phyloP scores from a whole-genome alignment of 345 rosid genomes.

The Limnanthes douglasii region DNA sequence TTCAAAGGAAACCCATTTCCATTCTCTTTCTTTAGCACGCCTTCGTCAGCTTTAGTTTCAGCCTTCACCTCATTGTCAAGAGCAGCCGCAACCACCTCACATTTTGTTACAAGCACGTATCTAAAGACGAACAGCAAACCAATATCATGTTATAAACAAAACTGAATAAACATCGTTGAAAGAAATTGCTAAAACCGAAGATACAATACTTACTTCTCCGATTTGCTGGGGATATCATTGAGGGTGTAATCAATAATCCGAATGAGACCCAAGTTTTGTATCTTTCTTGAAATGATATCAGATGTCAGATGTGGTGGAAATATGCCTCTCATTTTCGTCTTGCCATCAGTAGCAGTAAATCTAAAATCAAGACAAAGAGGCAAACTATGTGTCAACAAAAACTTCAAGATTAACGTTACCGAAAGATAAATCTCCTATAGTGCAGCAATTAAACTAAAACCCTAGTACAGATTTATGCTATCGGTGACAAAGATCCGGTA shows the following conservation, averaged over 20 bases:
- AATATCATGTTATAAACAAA: background rate
- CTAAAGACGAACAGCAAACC: constrained; percentile 11
- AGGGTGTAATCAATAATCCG: constrained; percentile 57
- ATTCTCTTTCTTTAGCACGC: no score
- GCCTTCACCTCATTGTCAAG: constrained; percentile 30
- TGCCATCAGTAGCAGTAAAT: constrained; percentile 77
- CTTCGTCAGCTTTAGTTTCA: constrained; percentile 8
- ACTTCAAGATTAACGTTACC: background rate
- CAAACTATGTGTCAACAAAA: background rate
- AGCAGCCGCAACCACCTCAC: constrained; percentile 54
- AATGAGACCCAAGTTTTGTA: constrained; percentile 61
- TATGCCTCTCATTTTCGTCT: constrained; percentile 41
- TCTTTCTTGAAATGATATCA: constrained; percentile 49
- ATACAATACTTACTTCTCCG: constrained; percentile 40
- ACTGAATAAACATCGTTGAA: background rate
- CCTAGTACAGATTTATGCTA: background rate
- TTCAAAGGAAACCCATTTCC: constrained; percentile 37
- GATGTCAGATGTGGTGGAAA: constrained; percentile 44
- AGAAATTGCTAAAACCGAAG: background rate
- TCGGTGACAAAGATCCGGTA: background rate
- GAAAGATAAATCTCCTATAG: background rate
- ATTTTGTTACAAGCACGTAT: constrained; percentile 58
- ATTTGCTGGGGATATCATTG: constrained; percentile 74
- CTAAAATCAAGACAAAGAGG: constrained; percentile 16
- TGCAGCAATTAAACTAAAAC: constrained; percentile 3